phyloP scores from a whole-genome alignment of 768 basidiomycete species.

The Termitomyces sp. region DNA sequence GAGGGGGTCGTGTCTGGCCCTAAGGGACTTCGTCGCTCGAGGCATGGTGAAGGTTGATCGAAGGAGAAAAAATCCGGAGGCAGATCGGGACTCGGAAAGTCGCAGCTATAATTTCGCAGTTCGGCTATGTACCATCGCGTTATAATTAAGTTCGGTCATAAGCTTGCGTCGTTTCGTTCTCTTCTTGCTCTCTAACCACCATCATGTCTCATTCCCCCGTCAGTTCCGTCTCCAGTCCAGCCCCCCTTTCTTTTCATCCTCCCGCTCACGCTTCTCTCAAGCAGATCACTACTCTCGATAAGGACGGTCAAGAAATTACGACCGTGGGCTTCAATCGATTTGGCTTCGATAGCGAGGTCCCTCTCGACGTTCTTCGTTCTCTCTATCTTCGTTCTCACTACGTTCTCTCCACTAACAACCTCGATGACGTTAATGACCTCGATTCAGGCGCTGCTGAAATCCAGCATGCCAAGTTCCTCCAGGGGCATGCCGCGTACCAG shows the following conservation, averaged over 20 bases:
- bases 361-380: conserved; percentile 78
- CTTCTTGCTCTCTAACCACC: conserved; percentile 16
- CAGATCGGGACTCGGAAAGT: conserved; percentile 12
- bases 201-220: conserved; percentile 24
- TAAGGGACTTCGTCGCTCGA: conserved; percentile 51
- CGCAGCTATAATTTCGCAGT: neutral
- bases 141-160: neutral
- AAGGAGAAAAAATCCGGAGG: conserved; percentile 13
- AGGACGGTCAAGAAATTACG: conserved; percentile 70
- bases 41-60: conserved; percentile 49
- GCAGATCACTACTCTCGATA: conserved; percentile 67
- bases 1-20: conserved; percentile 82
- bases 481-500: conserved; percentile 54
- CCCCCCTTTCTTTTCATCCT: neutral
- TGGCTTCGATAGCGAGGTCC: conserved; percentile 85
- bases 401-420: conserved; percentile 40
- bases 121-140: conserved; percentile 13
- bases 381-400: conserved; percentile 87
- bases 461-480: conserved; percentile 53
- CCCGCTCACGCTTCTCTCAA: conserved; percentile 14
- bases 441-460: conserved; percentile 39
- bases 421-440: conserved; percentile 28
- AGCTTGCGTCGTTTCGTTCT: conserved; percentile 5
- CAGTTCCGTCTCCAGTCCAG: conserved; percentile 12
- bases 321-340: conserved; percentile 84